Evolutionary conservation across 1,284 basidiomycete genomes (phyloP), one percentile per base, ranked within the genome.

Genomic region (Fomitopsis pinicola): DNA sequence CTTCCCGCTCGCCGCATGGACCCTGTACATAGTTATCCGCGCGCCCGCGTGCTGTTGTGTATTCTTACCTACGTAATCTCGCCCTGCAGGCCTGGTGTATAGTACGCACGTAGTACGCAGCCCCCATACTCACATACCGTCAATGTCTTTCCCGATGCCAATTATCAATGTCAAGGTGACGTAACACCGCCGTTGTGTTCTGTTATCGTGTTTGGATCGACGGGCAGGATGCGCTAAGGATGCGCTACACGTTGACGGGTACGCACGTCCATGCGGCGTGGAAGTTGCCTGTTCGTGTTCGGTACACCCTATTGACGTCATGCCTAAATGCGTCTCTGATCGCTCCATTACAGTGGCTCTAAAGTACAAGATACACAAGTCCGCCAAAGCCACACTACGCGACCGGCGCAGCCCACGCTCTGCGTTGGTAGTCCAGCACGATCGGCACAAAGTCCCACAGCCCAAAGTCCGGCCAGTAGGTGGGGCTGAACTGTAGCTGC

Each of bases 381-480:
- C 19, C 26, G 10, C 45, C 45, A 4, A 48, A 14, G 30, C 26
- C 7, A 48, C 6, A 28, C 5, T 5, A 48, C 26, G 28, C 28
- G 12, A 6, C 52, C 52, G 2, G n/a, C 19, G 46, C 17, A 4
- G 71, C 59, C 86, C 87, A 92, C n/a, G 81, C 74, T 70, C 88
- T 88, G 50, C 87, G 82, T 73, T 97, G 95, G 76, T 91, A 98
- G 55, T 90, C 87, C 19, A 98, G 78, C 17, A 98, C 72, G 62
- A 97, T 88, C 1, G 93, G 92, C 26, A 95, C 75, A 71, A 97
- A 86, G 68, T 99, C 93, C 59, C 85, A 80, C 5, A 98, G 73
- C 2, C 95, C 94, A 72, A 98, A 98, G 61, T 96, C 89, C 0
- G 97, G 97, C 97, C 97, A 99, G 72, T 91, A 97, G 0, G 86